Conservation (phyloP, 1,284 basidiomycete genomes). For the Neotropicomus parvogracilis region DNA sequence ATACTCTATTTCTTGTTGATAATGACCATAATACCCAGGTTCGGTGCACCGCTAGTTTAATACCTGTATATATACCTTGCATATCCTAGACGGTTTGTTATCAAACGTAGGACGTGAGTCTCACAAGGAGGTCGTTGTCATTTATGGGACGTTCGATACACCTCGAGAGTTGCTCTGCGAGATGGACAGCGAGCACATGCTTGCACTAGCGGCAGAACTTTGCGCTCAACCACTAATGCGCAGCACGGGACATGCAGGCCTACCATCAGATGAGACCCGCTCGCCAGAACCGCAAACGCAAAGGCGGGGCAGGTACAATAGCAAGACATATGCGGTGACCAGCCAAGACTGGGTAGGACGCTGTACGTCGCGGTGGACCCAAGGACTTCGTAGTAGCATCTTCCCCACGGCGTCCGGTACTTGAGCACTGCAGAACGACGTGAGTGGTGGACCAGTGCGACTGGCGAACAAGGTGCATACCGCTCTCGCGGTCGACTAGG, state of each 20-base stretch:
- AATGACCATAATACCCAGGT: constrained; percentile 13
- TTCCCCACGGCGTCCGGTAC: constrained; percentile 53
- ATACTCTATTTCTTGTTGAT: constrained; percentile 29
- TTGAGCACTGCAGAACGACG: constrained; percentile 51
- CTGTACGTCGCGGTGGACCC: constrained; percentile 61
- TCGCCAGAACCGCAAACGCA: constrained; percentile 54
- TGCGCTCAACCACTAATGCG: neutral
- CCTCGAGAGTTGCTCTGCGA: constrained; percentile 52
- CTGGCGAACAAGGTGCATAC: constrained; percentile 35
- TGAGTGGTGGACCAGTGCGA: neutral
- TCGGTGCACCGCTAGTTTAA: constrained; percentile 9
- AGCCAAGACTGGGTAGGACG: constrained; percentile 54
- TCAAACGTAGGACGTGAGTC: constrained; percentile 26
- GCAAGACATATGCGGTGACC: constrained; percentile 36
- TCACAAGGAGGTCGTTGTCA: constrained; percentile 44
- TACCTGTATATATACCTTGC: constrained; percentile 13
- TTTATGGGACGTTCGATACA: constrained; percentile 48
- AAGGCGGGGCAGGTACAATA: constrained; percentile 78
- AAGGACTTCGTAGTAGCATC: constrained; percentile 59
- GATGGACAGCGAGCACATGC: constrained; percentile 62
- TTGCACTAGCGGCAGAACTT: constrained; percentile 54
- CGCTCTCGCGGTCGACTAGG: constrained; percentile 60
- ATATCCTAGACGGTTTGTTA: constrained; percentile 1
- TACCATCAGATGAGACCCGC: constrained; percentile 64
- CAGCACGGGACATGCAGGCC: constrained; percentile 12